These are phyloP conservation scores for Spongospora subterranea DNA, from an alignment of 208 protist genomes.

Conservation along the genomic window DNA sequence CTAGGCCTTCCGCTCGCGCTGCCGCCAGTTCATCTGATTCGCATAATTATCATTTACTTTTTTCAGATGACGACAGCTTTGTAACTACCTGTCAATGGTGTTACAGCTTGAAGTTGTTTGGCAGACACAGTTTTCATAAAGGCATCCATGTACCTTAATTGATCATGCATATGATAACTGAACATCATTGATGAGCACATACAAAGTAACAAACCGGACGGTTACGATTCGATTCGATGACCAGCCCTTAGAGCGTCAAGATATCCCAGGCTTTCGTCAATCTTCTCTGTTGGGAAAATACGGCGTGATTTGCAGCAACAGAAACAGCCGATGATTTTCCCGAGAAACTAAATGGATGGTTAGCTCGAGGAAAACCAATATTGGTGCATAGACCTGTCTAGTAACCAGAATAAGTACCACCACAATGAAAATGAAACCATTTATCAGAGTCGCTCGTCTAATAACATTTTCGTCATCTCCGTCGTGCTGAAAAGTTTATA, in stretches of 20 bases:
- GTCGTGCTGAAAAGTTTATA: not conserved
- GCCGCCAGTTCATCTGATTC: constrained; percentile 38
- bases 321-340: not conserved
- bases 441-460: not conserved
- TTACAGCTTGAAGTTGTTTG: not conserved
- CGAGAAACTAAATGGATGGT: not conserved
- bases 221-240: not conserved
- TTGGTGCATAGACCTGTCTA: not conserved
- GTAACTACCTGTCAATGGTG: not conserved
- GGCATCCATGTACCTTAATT: not conserved
- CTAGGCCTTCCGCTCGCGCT: not conserved
- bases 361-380: not conserved
- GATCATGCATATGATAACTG: constrained; percentile 21
- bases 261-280: not conserved
- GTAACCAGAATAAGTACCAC: not conserved
- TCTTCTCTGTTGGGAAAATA: not conserved
- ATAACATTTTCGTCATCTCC: not conserved
- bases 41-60: not conserved
- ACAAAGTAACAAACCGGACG: not conserved
- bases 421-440: constrained; percentile 31
- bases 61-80: not conserved
- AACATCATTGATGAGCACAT: not conserved
- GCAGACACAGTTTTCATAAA: constrained; percentile 10
- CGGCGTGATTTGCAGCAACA: not conserved
- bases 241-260: constrained; percentile 4